Percentiles rank a stretch among this genome's conserved stretches.
These are phyloP conservation scores for Fusarium robinianum DNA, from an alignment of 2,329 filamentous ascomycete genomes.

Conservation along the genomic window DNA sequence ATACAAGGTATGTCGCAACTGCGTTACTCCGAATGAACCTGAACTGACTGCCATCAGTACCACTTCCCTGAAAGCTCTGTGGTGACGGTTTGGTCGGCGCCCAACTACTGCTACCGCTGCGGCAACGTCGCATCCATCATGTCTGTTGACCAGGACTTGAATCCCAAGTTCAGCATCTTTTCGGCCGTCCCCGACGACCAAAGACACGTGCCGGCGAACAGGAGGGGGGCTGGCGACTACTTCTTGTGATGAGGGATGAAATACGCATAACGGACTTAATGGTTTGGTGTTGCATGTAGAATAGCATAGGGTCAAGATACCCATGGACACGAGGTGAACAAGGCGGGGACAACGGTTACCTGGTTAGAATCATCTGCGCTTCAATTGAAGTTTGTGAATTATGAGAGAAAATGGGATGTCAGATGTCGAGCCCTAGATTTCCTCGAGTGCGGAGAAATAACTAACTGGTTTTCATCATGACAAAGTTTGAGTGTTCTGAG, in stretches of 20 bases:
- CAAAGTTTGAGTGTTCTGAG: no score
- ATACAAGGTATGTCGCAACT: slow-evolving; percentile 71
- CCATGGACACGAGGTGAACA: slow-evolving; percentile 43
- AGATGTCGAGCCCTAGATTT: no score
- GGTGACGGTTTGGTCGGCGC: slow-evolving; percentile 97
- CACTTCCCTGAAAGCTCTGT: slow-evolving; percentile 95
- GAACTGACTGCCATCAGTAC: slow-evolving; percentile 60
- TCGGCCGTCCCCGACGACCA: slow-evolving; percentile 85
- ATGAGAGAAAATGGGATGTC: no score
- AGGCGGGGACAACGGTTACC: slow-evolving; percentile 34
- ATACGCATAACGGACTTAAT: slow-evolving; percentile 34
- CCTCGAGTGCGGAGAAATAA: no score
- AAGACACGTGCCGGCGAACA: slow-evolving; percentile 75
- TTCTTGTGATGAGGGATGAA: slow-evolving; percentile 58
- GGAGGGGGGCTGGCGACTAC: slow-evolving; percentile 70
- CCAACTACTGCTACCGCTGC: slow-evolving; percentile 93
- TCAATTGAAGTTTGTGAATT: no score
- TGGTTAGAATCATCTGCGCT: slow-evolving; percentile 34
- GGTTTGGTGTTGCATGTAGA: slow-evolving; percentile 45
- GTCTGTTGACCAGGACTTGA: slow-evolving; percentile 82
- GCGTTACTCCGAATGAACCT: background rate
- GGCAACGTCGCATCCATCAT: slow-evolving; percentile 98
- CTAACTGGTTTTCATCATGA: no score
- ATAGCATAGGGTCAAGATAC: slow-evolving; percentile 50
- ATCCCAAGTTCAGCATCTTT: slow-evolving; percentile 92